Base-by-base conservation (phyloP, 2,329 filamentous ascomycete species). In the Verticillium nonalfalfae region DNA sequence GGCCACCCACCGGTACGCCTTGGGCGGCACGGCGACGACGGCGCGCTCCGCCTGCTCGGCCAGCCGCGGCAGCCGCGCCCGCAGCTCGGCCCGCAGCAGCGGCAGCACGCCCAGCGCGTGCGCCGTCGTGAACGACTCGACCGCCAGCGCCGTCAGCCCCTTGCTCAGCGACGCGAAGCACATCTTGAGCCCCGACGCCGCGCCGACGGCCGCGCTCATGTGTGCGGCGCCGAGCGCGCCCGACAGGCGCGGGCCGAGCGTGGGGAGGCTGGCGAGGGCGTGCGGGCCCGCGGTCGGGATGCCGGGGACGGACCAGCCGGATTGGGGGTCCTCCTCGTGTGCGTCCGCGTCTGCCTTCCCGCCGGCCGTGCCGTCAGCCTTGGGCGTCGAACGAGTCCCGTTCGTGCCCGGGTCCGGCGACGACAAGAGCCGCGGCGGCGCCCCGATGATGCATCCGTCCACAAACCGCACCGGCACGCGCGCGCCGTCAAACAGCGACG, bases 1-100 rank as follows among this genome's bases (percentile, higher is more conserved):
- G 38, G 81, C 78, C 0, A 91, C 86, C 89, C 90, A 93, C 11
- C 90, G 79, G 71, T 92, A 92, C 18, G 90, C 90, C 75, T 93
- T 93, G 7, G 86, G 85, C 31, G 88, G 81, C 82, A 92, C 90
- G 14, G 73, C 76, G 4, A 82, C 76, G 9, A 90, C 75, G 2
- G 81, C 76, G 36, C 70, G 76, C 67, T 84, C 80, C 0, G 80
- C 84, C 58, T 74, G 70, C 33, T 75, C 71, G 14, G 79, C 77
- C 39, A 78, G 73, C 2, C 68, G 70, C 0, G 88, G 85, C 57
- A 78, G 76, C 61, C 81, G 76, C 10, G 74, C 72, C 13, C 76
- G 73, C 60, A 92, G 72, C 65, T 90, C 84, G 10, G 72, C 71
- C 62, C 82, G 76, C 35, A 93, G 76, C 58, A 86, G 80, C 0